Evolutionary conservation across 768 basidiomycete genomes (phyloP).

Genomic region (Mycena amicta): DNA sequence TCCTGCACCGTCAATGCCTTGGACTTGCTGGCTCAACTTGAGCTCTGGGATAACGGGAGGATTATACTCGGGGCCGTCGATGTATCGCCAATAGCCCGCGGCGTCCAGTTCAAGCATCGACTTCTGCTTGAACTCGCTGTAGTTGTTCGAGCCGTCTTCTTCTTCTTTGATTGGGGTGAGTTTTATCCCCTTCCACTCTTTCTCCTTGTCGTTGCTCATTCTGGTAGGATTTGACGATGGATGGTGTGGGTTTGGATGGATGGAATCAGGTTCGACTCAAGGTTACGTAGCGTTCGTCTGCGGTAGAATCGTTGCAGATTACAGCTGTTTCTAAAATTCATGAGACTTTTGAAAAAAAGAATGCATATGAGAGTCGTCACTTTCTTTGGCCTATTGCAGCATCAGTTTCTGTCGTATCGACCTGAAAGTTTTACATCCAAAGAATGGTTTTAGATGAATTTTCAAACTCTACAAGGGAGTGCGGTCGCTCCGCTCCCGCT

Average conservation of each 20-base stretch:
- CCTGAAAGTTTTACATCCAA: too few species aligned
- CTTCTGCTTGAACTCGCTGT: slow-evolving; percentile 14
- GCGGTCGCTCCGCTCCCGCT: too few species aligned
- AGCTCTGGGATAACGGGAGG: slow-evolving; percentile 16
- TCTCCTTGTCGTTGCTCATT: background rate
- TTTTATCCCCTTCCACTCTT: slow-evolving; percentile 12
- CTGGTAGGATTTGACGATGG: background rate
- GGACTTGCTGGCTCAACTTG: background rate
- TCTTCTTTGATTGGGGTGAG: slow-evolving; percentile 10
- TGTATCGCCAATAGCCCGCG: slow-evolving; percentile 8
- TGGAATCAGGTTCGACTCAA: background rate
- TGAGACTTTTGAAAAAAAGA: too few species aligned
- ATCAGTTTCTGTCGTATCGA: too few species aligned
- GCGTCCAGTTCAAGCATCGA: slow-evolving; percentile 11
- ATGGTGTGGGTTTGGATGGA: background rate
- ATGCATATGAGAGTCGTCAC: too few species aligned
- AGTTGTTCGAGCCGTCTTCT: slow-evolving; percentile 6
- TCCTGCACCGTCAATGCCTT: slow-evolving; percentile 8
- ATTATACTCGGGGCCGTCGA: slow-evolving; percentile 8
- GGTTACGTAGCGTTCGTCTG: background rate
- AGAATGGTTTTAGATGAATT: too few species aligned
- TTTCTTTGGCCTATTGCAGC: too few species aligned
- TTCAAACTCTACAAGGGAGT: too few species aligned
- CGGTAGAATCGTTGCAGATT: background rate
- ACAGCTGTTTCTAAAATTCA: too few species aligned